A percentile compares a stretch with the other conserved stretches of the same genome.
Evolutionary conservation across 2,329 filamentous ascomycete species (phyloP).

Genomic region (Fusarium sp.): DNA sequence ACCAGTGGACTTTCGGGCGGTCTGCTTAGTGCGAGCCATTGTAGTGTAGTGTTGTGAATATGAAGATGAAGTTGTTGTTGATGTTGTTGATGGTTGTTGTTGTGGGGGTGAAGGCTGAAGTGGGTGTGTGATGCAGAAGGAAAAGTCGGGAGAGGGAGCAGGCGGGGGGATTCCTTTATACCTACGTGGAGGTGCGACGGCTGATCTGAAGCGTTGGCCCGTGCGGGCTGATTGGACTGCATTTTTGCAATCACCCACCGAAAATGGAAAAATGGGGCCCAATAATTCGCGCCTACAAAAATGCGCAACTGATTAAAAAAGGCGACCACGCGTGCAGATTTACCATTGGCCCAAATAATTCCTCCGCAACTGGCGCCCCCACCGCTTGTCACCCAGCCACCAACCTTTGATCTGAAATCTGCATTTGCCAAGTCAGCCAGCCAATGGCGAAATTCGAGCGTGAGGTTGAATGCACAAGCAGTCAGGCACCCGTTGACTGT

Average conservation of each 20-base stretch:
- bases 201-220: slow-evolving; percentile 56
- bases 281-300: slow-evolving; percentile 35
- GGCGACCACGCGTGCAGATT: slow-evolving; percentile 43
- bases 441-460: slow-evolving; percentile 37
- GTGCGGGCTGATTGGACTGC: slow-evolving; percentile 46
- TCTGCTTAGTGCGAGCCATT: slow-evolving; percentile 79
- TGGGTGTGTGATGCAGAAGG: slow-evolving; percentile 62
- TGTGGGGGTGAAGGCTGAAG: slow-evolving; percentile 52
- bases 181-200: slow-evolving; percentile 54
- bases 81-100: slow-evolving; percentile 45
- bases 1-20: slow-evolving; percentile 83
- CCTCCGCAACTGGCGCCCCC: slow-evolving; percentile 12
- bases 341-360: slow-evolving; percentile 47
- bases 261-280: slow-evolving; percentile 43
- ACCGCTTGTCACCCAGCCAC: slow-evolving; percentile 19
- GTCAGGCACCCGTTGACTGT: slow-evolving; percentile 32
- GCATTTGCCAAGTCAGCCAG: slow-evolving; percentile 29
- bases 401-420: slow-evolving; percentile 24
- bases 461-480: slow-evolving; percentile 11
- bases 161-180: slow-evolving; percentile 65
- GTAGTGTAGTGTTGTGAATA: slow-evolving; percentile 57
- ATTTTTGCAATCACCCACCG: slow-evolving; percentile 46
- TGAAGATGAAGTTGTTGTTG: slow-evolving; percentile 51
- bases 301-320: slow-evolving; percentile 41
- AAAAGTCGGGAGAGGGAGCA: slow-evolving; percentile 55